Percentiles rank a stretch among this genome's conserved stretches.
Evolutionary conservation across 768 basidiomycete genomes (phyloP).

Genomic region (Suillus ampliporus): DNA sequence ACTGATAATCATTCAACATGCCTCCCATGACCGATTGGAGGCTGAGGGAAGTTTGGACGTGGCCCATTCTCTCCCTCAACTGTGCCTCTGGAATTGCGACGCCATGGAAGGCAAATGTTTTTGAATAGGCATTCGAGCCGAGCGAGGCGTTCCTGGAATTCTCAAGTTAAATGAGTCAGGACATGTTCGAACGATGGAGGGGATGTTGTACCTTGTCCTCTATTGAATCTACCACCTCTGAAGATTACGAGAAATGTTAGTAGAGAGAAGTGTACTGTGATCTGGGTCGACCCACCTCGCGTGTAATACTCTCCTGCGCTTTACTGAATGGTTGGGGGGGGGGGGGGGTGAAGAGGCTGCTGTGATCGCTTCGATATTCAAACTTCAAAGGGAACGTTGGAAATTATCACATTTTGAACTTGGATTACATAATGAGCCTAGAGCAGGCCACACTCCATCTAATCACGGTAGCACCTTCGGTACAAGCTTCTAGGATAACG

Average conservation of each 20-base stretch:
- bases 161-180: constrained; percentile 37
- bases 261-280: constrained; percentile 5
- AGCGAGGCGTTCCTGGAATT: constrained; percentile 51
- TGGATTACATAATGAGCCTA: no score
- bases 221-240: constrained; percentile 10
- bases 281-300: no score
- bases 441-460: no score
- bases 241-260: constrained; percentile 15
- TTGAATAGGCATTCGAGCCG: constrained; percentile 72
- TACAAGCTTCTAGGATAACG: no score
- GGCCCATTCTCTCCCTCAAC: constrained; percentile 8
- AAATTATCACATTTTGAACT: no score
- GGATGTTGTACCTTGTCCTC: constrained; percentile 24
- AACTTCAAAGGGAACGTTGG: no score
- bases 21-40: constrained; percentile 83
- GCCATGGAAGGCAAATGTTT: constrained; percentile 75
- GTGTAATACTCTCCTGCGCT: no score
- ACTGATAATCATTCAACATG: constrained; percentile 85
- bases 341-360: no score
- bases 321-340: no score
- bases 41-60: constrained; percentile 64
- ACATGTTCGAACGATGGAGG: background rate
- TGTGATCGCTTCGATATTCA: no score
- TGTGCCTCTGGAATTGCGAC: constrained; percentile 70
- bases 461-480: no score